Conservation (phyloP, 495 filamentous ascomycete genomes). For the Penicillium lagena region DNA sequence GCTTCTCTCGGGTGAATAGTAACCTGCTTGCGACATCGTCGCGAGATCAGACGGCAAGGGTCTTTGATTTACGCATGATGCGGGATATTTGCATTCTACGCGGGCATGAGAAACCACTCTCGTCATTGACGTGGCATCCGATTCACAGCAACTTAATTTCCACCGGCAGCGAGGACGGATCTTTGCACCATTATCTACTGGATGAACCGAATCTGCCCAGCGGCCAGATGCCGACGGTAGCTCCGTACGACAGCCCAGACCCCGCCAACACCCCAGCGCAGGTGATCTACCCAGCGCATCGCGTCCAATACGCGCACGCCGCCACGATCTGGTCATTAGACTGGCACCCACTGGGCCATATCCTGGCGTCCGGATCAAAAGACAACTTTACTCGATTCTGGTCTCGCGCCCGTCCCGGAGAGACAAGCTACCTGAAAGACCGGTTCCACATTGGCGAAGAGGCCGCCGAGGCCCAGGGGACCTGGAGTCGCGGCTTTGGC, state of each 20-base stretch:
- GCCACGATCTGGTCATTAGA: slow-evolving; percentile 94
- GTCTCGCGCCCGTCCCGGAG: slow-evolving; percentile 82
- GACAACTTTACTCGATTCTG: slow-evolving; percentile 96
- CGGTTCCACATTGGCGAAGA: slow-evolving; percentile 91
- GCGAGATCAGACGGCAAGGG: slow-evolving; percentile 81
- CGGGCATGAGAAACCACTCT: slow-evolving; percentile 93
- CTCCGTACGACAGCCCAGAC: slow-evolving; percentile 77
- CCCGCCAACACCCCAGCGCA: slow-evolving; percentile 72
- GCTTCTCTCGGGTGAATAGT: slow-evolving; percentile 77
- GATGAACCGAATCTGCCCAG: slow-evolving; percentile 82
- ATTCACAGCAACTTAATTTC: slow-evolving; percentile 82
- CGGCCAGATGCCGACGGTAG: slow-evolving; percentile 58
- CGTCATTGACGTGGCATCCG: slow-evolving; percentile 89
- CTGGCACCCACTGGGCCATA: slow-evolving; percentile 95
- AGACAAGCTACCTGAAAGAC: slow-evolving; percentile 75
- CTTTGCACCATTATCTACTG: slow-evolving; percentile 84
- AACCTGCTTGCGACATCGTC: slow-evolving; percentile 86
- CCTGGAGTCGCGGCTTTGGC: slow-evolving; percentile 76
- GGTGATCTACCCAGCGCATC: slow-evolving; percentile 82
- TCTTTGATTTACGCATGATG: slow-evolving; percentile 98
- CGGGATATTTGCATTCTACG: slow-evolving; percentile 86
- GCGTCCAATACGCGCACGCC: slow-evolving; percentile 78
- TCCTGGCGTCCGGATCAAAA: slow-evolving; percentile 97
- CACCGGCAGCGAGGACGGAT: slow-evolving; percentile 83
- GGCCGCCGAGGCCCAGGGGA: slow-evolving; percentile 87